phyloP scores from a whole-genome alignment of 495 filamentous ascomycete genomes.

The Physcia stellaris region DNA sequence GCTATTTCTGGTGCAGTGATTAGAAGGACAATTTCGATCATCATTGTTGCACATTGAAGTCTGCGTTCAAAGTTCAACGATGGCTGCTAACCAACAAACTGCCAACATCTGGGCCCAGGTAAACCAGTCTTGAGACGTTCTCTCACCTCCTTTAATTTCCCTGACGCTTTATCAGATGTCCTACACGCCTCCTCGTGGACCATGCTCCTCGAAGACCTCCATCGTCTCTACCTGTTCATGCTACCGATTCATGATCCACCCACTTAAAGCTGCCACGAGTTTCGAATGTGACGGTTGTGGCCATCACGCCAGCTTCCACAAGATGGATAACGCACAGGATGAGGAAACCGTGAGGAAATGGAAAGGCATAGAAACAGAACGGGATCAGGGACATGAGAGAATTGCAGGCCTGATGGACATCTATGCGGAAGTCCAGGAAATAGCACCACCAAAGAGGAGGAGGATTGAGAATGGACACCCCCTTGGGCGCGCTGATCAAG shows the following conservation, averaged over 20 bases:
- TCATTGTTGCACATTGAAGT: no score
- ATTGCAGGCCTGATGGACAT: no score
- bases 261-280: slow-evolving; percentile 34
- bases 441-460: no score
- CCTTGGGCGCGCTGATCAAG: no score
- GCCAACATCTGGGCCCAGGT: slow-evolving; percentile 20
- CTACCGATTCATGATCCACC: slow-evolving; percentile 44
- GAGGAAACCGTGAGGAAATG: slow-evolving; percentile 30
- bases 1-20: no score
- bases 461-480: no score
- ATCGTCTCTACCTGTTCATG: slow-evolving; percentile 35
- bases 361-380: slow-evolving; percentile 7
- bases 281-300: slow-evolving; percentile 42
- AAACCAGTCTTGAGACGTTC: no score
- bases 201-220: slow-evolving; percentile 28
- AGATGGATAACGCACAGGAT: slow-evolving; percentile 34
- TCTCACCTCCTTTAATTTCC: neutral
- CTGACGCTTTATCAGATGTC: slow-evolving; percentile 11
- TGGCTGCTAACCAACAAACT: no score
- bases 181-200: slow-evolving; percentile 23
- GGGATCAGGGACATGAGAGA: no score
- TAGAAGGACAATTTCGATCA: no score
- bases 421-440: no score
- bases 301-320: slow-evolving; percentile 41
- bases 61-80: no score